Percentiles rank a stretch among this genome's conserved stretches.
Evolutionary conservation across 2,329 filamentous ascomycete species (phyloP).

Genomic region (Xylariaceae sp.): DNA sequence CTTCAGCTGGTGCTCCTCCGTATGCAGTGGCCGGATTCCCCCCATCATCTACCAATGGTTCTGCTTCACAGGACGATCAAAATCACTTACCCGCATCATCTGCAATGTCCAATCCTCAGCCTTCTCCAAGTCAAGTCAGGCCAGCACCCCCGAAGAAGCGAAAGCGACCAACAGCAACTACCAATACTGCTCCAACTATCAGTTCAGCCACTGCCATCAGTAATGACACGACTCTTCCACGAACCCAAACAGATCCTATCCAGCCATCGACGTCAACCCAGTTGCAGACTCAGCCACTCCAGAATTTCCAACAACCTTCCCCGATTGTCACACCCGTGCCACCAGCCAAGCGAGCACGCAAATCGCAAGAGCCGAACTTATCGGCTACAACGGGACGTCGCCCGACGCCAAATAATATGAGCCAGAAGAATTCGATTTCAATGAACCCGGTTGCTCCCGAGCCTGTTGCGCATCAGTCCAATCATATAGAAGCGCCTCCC

Average conservation of each 20-base stretch:
- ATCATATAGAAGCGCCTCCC: constrained; percentile 10
- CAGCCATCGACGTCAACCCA: constrained; percentile 15
- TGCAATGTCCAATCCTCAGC: constrained; percentile 1
- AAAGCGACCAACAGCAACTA: constrained; percentile 24
- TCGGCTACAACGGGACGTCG: constrained; percentile 16
- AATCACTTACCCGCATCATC: constrained; percentile 4
- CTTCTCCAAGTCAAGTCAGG: constrained; percentile 16
- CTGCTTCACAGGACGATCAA: constrained; percentile 15
- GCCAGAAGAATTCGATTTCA: constrained; percentile 14
- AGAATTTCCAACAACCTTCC: constrained; percentile 17
- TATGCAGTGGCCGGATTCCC: constrained; percentile 10
- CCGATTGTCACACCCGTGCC: constrained; percentile 13
- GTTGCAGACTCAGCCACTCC: constrained; percentile 11
- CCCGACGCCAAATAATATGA: constrained; percentile 18
- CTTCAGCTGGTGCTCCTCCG: constrained; percentile 4
- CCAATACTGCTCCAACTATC: neutral
- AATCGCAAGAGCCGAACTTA: constrained; percentile 23
- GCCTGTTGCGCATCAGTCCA: constrained; percentile 13
- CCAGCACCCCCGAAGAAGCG: constrained; percentile 29
- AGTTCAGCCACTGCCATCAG: constrained; percentile 5
- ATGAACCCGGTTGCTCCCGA: constrained; percentile 14
- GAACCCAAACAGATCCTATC: constrained; percentile 11
- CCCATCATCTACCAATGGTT: constrained; percentile 12
- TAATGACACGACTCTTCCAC: constrained; percentile 10
- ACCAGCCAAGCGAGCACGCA: constrained; percentile 25